Conservation (phyloP, 2,329 filamentous ascomycete genomes). For the Macrophomina tecta region DNA sequence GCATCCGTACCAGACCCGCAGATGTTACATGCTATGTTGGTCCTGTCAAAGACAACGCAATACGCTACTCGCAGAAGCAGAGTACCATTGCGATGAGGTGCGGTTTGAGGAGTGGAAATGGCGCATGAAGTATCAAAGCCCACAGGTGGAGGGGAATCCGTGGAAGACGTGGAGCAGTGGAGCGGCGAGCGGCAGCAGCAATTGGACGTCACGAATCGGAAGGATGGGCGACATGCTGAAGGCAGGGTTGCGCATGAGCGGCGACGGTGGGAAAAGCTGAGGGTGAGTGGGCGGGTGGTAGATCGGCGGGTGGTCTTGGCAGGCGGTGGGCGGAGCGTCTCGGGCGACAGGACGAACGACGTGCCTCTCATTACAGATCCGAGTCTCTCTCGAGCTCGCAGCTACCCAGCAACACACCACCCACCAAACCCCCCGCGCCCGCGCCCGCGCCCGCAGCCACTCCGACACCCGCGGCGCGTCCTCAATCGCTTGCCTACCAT, state of each 20-base stretch:
- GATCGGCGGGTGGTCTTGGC: conserved; percentile 23
- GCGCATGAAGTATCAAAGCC: conserved; percentile 48
- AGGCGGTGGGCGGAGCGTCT: not conserved
- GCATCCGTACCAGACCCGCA: conserved; percentile 46
- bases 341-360: conserved; percentile 17
- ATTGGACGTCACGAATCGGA: conserved; percentile 8
- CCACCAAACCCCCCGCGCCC: not conserved
- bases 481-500: conserved; percentile 1
- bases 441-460: conserved; percentile 8
- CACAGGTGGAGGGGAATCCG: conserved; percentile 37
- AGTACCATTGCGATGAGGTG: conserved; percentile 31
- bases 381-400: conserved; percentile 1
- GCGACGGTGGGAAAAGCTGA: not conserved
- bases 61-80: conserved; percentile 32
- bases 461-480: conserved; percentile 5
- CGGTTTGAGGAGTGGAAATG: conserved; percentile 48
- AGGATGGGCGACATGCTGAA: conserved; percentile 22
- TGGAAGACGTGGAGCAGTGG: conserved; percentile 35
- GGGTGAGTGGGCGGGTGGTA: not conserved
- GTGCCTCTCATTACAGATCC: conserved; percentile 19
- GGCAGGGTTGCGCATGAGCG: conserved; percentile 23
- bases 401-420: conserved; percentile 2
- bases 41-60: conserved; percentile 39
- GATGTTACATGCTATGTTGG: conserved; percentile 42
- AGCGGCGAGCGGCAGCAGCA: not conserved